Evolutionary conservation across 345 rosid species (phyloP).

Genomic region (Turritis glabra): DNA sequence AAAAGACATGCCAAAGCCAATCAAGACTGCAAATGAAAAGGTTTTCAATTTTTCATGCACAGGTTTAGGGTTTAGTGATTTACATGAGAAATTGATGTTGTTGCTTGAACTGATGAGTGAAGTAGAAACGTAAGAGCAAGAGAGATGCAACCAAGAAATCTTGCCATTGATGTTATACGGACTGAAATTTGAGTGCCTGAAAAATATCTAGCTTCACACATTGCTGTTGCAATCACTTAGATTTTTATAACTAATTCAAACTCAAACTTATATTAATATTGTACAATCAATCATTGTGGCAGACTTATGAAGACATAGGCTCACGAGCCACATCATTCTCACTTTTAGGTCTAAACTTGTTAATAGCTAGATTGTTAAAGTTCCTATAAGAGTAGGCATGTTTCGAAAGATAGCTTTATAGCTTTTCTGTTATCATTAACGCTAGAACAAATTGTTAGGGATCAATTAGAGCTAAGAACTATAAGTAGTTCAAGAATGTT

Average conservation of each 20-base stretch:
- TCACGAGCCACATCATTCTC: conserved; percentile 24
- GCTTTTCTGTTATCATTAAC: conserved; percentile 14
- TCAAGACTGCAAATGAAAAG: background rate
- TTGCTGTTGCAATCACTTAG: conserved; percentile 8
- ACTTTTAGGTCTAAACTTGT: background rate
- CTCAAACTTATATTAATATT: background rate
- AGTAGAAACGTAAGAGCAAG: conserved; percentile 15
- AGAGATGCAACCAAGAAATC: background rate
- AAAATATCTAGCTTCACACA: background rate
- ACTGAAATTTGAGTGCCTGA: too few relatives aligned
- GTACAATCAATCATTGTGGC: conserved; percentile 4
- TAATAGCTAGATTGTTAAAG: conserved; percentile 8
- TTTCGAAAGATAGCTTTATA: background rate
- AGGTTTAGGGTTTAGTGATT: background rate
- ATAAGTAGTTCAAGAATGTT: background rate
- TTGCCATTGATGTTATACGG: conserved; percentile 14
- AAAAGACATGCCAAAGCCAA: background rate
- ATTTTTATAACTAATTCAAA: background rate
- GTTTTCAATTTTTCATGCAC: background rate
- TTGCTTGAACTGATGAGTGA: conserved; percentile 20
- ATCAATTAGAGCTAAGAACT: conserved; percentile 11
- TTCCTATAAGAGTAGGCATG: conserved; percentile 2
- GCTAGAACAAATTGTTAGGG: background rate
- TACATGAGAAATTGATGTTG: conserved; percentile 17
- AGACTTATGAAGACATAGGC: conserved; percentile 5